Conservation (phyloP, 2,329 filamentous ascomycete genomes). For the Exophiala sideris region DNA sequence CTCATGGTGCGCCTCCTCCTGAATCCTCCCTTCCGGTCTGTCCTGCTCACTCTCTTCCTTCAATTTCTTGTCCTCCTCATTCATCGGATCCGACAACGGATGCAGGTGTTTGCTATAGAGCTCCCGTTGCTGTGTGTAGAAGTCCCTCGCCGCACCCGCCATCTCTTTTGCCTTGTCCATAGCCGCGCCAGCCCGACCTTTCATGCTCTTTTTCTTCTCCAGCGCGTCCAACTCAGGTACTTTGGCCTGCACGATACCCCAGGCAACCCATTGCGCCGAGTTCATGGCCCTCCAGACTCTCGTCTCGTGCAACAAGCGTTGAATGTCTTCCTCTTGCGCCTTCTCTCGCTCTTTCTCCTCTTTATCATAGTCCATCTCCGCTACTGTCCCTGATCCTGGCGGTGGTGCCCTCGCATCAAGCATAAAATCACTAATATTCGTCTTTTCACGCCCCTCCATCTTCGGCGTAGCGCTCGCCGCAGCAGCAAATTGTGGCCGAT, state of each 20-base stretch:
- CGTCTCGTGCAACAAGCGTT: conserved; percentile 72
- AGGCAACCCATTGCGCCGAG: conserved; percentile 87
- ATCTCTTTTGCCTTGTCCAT: conserved; percentile 28
- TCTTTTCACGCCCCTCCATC: conserved; percentile 34
- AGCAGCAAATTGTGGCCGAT: conserved; percentile 65
- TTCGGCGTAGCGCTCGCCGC: conserved; percentile 50
- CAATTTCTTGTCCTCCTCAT: conserved; percentile 22
- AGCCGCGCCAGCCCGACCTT: conserved; percentile 15
- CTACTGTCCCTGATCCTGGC: conserved; percentile 13
- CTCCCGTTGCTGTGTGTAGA: too few species aligned
- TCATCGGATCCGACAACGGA: conserved; percentile 25
- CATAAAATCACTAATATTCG: conserved; percentile 60
- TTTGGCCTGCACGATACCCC: conserved; percentile 95
- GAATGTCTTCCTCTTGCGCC: conserved; percentile 63
- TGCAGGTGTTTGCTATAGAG: neutral
- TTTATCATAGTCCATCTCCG: conserved; percentile 23
- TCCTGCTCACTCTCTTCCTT: conserved; percentile 19
- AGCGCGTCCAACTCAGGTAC: conserved; percentile 65
- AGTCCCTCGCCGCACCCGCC: conserved; percentile 3
- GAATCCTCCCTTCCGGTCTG: conserved; percentile 21
- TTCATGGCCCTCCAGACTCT: conserved; percentile 83
- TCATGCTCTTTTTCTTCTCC: conserved; percentile 11
- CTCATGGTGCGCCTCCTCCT: conserved; percentile 24
- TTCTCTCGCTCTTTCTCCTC: conserved; percentile 62
- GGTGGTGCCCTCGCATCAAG: conserved; percentile 56